Base-by-base conservation (phyloP, 2,329 filamentous ascomycete species). In the Epichloe gansuensis region DNA sequence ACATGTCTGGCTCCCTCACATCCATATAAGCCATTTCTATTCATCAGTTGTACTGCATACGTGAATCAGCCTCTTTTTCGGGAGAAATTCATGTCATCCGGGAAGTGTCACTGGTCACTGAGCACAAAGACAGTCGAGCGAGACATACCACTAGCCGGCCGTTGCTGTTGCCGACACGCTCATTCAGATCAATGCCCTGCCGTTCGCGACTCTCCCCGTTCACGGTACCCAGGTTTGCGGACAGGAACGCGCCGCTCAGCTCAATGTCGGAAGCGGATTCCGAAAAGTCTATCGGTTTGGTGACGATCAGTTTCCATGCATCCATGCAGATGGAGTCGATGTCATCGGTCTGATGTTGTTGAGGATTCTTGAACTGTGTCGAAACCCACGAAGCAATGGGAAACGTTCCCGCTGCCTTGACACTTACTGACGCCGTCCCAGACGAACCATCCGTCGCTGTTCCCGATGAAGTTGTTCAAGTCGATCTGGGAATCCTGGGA, bases 361-460 rank as follows among this genome's bases (percentile, higher is more conserved):
- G 17, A 17, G 17, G 17, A 17, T 17, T 17, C 17, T 17, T 17
- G 17, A 17, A 17, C 17, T 17, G 17, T 17, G 17, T 17, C 17
- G 17, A 17, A 17, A 17, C 17, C 17, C 17, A 17, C 17, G 17
- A 17, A 2, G 17, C 17, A 17, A 17, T 17, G 17, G 17, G 17
- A 17, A 17, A 2, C 41, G 25, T 23, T 2, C 1, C 3, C 43
- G 6, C 25, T 17, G 17, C 3, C 6, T 8, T 3, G 12, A 37
- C 17, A 57, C 56, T 42, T 46, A 58, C 56, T 53, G 4, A 42
- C 56, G 8, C 55, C 55, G n/a, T 50, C 53, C 56, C 55, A 58
- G 17, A 42, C 38, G 37, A 58, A 58, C 46, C 50, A 57, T 3
- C 56, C 56, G 37, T 58, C 53, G 5, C 45, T 34, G 15, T 58